Evolutionary conservation across 208 protist species (phyloP), one percentile per base, ranked within the genome.

Genomic region (Endotrypanum monterogeii): DNA sequence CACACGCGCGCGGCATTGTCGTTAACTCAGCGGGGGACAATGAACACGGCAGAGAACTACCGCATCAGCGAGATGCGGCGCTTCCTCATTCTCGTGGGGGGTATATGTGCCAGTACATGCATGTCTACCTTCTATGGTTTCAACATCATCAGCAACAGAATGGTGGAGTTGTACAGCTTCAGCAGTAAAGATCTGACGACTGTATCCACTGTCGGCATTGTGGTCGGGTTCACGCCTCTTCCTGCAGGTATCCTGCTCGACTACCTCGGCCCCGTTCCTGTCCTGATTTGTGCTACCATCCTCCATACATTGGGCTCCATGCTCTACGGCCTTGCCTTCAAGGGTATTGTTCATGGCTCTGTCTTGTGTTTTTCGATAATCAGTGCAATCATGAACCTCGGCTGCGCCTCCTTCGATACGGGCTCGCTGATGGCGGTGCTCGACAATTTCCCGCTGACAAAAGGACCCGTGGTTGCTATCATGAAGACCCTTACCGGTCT

Each of bases 71-170:
- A 89, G 79, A 83, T 83, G 16, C 28, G 55, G 16, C 83, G 87
- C 56, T 91, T 91, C 66, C 77, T 81, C 57, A 79, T 91, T 8
- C 73, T 89, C 51, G n/a, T 89, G 8, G 82, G 76, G 51, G 87
- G 87, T 35, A 41, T 92, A 54, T 54, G 70, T 4, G 84, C 78
- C 6, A 77, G 81, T 14, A 58, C 77, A 11, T 79, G 74, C 74
- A 82, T 89, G 16, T 84, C 83, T 3, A 79, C 79, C 72, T 71
- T 86, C 32, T 90, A 93, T 78, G 77, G 83, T 67, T 93, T 93
- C 85, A 90, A 82, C 71, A 76, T 93, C 56, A 25, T 93, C 32
- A 88, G 78, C 67, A 82, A 87, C 67, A 73, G 84, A 50, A 82
- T 93, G 69, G 48, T 72, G 55, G 73, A 71, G 6, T 57, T 67